Evolutionary conservation across 2,329 filamentous ascomycete genomes (phyloP).

Genomic region (Aspergillus niger): DNA sequence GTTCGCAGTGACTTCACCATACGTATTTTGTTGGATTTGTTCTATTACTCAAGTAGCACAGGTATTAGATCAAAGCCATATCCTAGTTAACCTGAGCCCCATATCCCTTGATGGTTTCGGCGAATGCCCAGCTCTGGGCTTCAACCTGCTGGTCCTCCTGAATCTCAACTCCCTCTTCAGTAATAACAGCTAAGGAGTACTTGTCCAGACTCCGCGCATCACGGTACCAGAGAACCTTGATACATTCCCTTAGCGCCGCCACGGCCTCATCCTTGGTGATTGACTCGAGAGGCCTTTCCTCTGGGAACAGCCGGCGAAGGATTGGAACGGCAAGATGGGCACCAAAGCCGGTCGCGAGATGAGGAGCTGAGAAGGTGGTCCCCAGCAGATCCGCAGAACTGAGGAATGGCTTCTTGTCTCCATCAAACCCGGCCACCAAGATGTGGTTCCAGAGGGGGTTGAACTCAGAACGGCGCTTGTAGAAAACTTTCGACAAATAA

Average conservation of each 20-base stretch:
- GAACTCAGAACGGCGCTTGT: slow-evolving; percentile 91
- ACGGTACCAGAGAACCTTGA: slow-evolving; percentile 98
- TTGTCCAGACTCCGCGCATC: slow-evolving; percentile 89
- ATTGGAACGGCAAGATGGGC: slow-evolving; percentile 91
- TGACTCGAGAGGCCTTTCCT: slow-evolving; percentile 73
- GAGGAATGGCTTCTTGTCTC: slow-evolving; percentile 79
- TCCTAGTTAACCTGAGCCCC: slow-evolving; percentile 71
- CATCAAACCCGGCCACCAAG: slow-evolving; percentile 85
- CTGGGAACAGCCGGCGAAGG: slow-evolving; percentile 78
- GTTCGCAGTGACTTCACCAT: neutral
- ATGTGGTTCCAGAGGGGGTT: slow-evolving; percentile 97
- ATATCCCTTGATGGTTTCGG: slow-evolving; percentile 91
- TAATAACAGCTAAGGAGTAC: slow-evolving; percentile 89
- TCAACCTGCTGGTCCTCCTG: slow-evolving; percentile 85
- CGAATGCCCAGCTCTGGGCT: slow-evolving; percentile 97
- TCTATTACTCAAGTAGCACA: slow-evolving; percentile 15
- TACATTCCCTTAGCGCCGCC: slow-evolving; percentile 81
- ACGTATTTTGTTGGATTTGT: slow-evolving; percentile 31
- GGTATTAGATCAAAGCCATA: slow-evolving; percentile 34
- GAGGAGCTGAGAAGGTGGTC: slow-evolving; percentile 85
- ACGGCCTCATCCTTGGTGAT: slow-evolving; percentile 79
- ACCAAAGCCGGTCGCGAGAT: slow-evolving; percentile 90
- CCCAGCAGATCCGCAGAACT: slow-evolving; percentile 89
- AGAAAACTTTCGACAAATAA: slow-evolving; percentile 94
- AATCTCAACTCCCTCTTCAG: slow-evolving; percentile 83